phyloP scores from a whole-genome alignment of 2,329 filamentous ascomycete genomes.

The Colletotrichum musae region DNA sequence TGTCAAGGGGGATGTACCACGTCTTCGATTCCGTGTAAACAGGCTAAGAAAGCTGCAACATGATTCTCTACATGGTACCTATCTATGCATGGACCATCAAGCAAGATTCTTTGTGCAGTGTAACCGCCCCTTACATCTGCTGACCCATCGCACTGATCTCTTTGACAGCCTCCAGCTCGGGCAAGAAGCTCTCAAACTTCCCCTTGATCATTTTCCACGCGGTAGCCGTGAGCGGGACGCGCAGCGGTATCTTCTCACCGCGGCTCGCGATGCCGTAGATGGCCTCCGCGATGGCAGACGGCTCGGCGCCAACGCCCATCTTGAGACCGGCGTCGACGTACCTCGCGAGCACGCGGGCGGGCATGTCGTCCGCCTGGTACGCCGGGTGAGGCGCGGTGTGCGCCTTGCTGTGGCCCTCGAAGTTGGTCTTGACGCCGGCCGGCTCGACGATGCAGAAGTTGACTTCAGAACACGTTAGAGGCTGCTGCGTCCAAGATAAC shows the following conservation, averaged over 20 bases:
- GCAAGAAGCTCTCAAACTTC: slow-evolving; percentile 49
- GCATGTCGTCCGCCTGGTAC: slow-evolving; percentile 52
- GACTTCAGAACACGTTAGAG: not conserved
- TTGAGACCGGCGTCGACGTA: slow-evolving; percentile 31
- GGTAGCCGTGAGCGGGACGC: slow-evolving; percentile 58
- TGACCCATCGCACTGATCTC: slow-evolving; percentile 46
- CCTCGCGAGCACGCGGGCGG: slow-evolving; percentile 47
- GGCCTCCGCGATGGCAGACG: slow-evolving; percentile 52
- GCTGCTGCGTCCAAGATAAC: too few relatives aligned
- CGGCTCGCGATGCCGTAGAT: slow-evolving; percentile 53
- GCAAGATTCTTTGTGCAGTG: too few relatives aligned
- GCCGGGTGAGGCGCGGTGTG: slow-evolving; percentile 53
- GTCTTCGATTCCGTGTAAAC: too few relatives aligned
- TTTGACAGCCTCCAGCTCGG: slow-evolving; percentile 53
- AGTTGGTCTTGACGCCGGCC: slow-evolving; percentile 55
- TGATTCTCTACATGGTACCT: too few relatives aligned
- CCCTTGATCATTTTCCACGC: slow-evolving; percentile 51
- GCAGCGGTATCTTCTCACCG: slow-evolving; percentile 54
- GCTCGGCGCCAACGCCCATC: slow-evolving; percentile 45
- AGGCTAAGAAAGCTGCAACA: too few relatives aligned
- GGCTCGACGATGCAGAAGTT: slow-evolving; percentile 60
- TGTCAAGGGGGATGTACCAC: too few relatives aligned
- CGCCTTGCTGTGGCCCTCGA: slow-evolving; percentile 43
- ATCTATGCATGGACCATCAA: too few relatives aligned
- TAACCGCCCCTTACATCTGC: too few relatives aligned